Base-by-base conservation (phyloP, 805 yeast species). In the Yarrowia sp. region DNA sequence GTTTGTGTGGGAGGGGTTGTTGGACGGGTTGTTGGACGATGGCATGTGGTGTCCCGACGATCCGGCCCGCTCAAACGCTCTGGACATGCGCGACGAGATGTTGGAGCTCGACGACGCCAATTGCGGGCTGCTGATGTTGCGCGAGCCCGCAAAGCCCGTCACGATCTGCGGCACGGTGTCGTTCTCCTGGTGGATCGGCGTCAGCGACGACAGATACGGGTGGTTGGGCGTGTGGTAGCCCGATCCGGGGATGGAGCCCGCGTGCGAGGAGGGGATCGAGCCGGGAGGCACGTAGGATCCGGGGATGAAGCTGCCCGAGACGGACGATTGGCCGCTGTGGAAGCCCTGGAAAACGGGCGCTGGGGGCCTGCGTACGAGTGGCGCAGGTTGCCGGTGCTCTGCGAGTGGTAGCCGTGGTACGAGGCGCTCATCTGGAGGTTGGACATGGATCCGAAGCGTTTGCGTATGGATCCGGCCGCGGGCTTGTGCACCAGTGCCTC, bases 31-130 rank as follows among this genome's bases (percentile, higher is more conserved):
- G 38, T 42, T 42, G 10, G 32, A 24, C 0, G 46, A n/a, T 6
- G 47, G 29, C 29, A 44, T 21, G 13, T 24, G 24, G 18, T 55
- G 46, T 18, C 61, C 61, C 1, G 61, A 38, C 8, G 61, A 55
- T 7, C 61, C 61, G 2, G 61, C 61, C n/a, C 61, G 35, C n/a
- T 55, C 61, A 31, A 55, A 55, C n/a, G 61, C 61, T 38, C 61
- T 24, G 6, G 61, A 55, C 46, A 55, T 55, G 19, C 61, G 61
- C 19, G 61, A 55, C 33, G 46, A 39, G 18, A 51, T 51, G 29
- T 55, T 55, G 21, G 61, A 39, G 9, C 47, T 18, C 13, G 61
- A 55, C 9, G 47, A 29, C 8, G 61, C 61, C 61, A 55, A 31
- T 19, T 38, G 47, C 10, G 61, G 47, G 13, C 47, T 38, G 22